These are phyloP conservation scores for Pogostemon cablin DNA, from an alignment of 257 asterid species.

Conservation along the genomic window DNA sequence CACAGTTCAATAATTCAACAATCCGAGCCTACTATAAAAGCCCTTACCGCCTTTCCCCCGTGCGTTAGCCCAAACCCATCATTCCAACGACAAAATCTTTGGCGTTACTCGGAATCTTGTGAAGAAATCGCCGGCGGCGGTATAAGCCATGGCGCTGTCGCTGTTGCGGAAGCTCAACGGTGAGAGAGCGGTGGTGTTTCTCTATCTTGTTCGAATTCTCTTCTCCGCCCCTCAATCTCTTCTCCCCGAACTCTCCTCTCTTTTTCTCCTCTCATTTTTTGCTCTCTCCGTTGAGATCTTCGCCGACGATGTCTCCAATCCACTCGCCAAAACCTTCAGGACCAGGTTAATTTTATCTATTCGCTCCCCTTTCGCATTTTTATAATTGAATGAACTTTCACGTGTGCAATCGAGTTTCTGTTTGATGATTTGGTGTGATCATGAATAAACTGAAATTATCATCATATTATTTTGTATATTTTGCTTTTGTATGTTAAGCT, in stretches of 20 bases:
- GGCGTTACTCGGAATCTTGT: conserved; percentile 12
- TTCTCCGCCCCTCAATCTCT: conserved; percentile 57
- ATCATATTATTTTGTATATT: conserved; percentile 7
- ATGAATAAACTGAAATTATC: conserved; percentile 15
- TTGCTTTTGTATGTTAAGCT: conserved; percentile 12
- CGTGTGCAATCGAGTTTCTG: conserved; percentile 1
- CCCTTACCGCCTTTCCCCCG: conserved; percentile 24
- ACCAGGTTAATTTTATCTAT: conserved; percentile 56
- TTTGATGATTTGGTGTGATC: conserved; percentile 25
- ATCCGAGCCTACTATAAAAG: conserved; percentile 5
- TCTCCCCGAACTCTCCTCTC: conserved; percentile 58
- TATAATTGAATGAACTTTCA: conserved; percentile 15
- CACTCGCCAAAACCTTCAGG: conserved; percentile 50
- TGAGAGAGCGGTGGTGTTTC: conserved; percentile 84
- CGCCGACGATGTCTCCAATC: conserved; percentile 59
- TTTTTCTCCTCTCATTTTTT: conserved; percentile 58
- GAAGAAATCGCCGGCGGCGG: conserved; percentile 16
- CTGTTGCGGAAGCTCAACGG: conserved; percentile 69
- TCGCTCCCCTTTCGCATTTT: neutral
- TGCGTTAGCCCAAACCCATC: conserved; percentile 27
- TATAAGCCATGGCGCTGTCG: conserved; percentile 45
- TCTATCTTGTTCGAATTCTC: conserved; percentile 57
- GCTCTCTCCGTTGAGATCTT: conserved; percentile 80
- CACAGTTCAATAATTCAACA: conserved; percentile 35
- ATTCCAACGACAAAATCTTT: neutral